Evolutionary conservation across 371 early-diverging fungal genomes (phyloP), one percentile per base, ranked within the genome.

Genomic region (Actinomortierella wolfii): DNA sequence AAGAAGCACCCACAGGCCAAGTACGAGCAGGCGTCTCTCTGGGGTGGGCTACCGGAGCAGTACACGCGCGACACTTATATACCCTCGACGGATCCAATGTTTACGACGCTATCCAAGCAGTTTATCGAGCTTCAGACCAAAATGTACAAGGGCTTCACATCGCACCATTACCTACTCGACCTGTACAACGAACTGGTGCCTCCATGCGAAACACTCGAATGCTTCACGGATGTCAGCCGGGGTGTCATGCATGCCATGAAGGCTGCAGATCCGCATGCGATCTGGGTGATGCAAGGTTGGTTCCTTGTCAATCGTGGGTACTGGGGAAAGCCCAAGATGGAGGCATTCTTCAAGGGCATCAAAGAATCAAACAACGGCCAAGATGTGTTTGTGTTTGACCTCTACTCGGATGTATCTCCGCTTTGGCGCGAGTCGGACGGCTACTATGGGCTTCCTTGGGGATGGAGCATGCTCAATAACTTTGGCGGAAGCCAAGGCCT

Each of bases 381-480:
- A 3, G 67, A 73, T 42, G 74, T 60, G 6, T 73, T 73, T 57
- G 60, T 73, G 7, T 66, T 73, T n/a, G 74, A 73, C 28, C 60
- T 73, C 26, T 67, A 66, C 47, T 50, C 74, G 15, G 74, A 73
- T 43, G 67, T 73, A 18, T 25, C 29, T 2, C 74, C 74, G 0
- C 53, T 67, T 5, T 73, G 74, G 74, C 47, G 56, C 3, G 28
- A 24, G 0, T 62, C 63, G 0, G 41, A 63, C 6, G 74, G 67
- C 7, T 73, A 56, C 50, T 67, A 50, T 59, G 74, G 74, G 8
- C 66, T 67, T 6, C 57, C 56, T 23, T 73, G 74, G 74, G 74
- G 74, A 8, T 73, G 74, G 74, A 73, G 74, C 67, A 73, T 73
- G 74, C 42, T 73, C 43, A 67, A 73, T 54, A 73, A 73, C 54